Evolutionary conservation across 768 basidiomycete genomes (phyloP), one percentile per base, ranked within the genome.

Genomic region (Polyporus arcularius): DNA sequence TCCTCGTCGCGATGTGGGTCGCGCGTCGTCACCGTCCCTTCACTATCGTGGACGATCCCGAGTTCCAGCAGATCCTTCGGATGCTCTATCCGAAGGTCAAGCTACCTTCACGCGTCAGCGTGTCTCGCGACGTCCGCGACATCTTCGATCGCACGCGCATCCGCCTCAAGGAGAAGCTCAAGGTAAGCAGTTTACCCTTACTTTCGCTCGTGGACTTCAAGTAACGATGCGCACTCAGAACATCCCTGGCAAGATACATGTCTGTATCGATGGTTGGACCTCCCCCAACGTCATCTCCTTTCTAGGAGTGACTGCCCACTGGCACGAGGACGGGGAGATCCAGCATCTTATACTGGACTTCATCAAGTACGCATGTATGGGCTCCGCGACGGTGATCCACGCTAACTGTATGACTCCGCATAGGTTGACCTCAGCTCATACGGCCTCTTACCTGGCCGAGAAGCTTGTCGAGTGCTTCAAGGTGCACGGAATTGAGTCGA

Each of bases 231-330:
- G n/a, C n/a, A n/a, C n/a, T n/a, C n/a, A 55, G 62, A 4, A 39
- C 18, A 15, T 31, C 40, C n/a, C 41, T 0, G 69, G 68, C 5
- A 65, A 67, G 30, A 18, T 74, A 7, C 71, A 72, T 48, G 54
- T 72, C 11, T 50, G 67, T 26, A 46, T 73, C 14, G 71, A 74
- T 52, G 71, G 72, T 4, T 74, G 72, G 72, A 72, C 72, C 0
- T 66, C 69, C 1, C 72, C 72, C 2, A 65, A 71, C 11, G 67
- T 69, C 15, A 57, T 68, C 9, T 64, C 65, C 1, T 71, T 71
- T 53, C 63, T 74, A 3, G 71, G 72, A 4, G 60, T 69, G 15
- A 69, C 70, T 8, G 63, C 68, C 16, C 62, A 67, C 41, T 69
- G 64, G 62, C 47, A 71, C 21, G 11, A 55, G 4, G 59, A 66